A percentile compares a stretch with the other conserved stretches of the same genome.
These are phyloP conservation scores for Tillandsia fasciculata DNA, from an alignment of 176 grass and related monocot genomes.

Conservation along the genomic window DNA sequence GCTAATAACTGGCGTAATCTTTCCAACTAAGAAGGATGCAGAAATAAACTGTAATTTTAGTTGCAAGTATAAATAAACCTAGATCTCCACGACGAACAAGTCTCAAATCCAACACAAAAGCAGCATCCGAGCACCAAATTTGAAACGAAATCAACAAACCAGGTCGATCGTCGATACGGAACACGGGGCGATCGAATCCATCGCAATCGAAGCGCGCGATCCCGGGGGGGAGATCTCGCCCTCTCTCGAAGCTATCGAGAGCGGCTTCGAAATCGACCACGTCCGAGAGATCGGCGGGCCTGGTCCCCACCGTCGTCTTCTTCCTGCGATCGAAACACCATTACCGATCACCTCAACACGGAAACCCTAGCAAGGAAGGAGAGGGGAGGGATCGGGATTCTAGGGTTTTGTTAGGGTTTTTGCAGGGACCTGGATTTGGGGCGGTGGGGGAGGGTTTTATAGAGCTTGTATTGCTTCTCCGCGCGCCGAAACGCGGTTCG, in stretches of 20 bases:
- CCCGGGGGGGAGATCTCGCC: conserved; percentile 15
- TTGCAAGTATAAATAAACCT: not conserved
- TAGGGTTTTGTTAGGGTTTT: conserved; percentile 2
- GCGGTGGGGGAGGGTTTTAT: conserved; percentile 35
- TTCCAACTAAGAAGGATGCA: too few relatives aligned
- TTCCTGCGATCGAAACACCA: conserved; percentile 14
- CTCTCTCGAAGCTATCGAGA: conserved; percentile 20
- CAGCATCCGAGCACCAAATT: not conserved
- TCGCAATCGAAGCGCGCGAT: conserved; percentile 31
- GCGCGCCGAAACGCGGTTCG: conserved; percentile 63
- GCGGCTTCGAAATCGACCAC: conserved; percentile 52
- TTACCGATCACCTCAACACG: not conserved
- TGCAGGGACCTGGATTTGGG: conserved; percentile 33
- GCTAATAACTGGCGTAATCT: too few relatives aligned
- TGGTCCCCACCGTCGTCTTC: not conserved
- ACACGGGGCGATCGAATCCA: conserved; percentile 49
- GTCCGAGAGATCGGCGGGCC: conserved; percentile 17
- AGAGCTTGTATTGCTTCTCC: conserved; percentile 87
- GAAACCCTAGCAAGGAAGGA: not conserved
- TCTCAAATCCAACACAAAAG: not conserved
- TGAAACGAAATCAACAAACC: too few relatives aligned
- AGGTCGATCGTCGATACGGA: conserved; percentile 46
- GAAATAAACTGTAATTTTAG: too few relatives aligned
- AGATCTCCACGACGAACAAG: not conserved
- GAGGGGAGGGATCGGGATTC: not conserved